These are phyloP conservation scores for Curvularia eragrostidis DNA, from an alignment of 2,329 filamentous ascomycete species.

Conservation along the genomic window DNA sequence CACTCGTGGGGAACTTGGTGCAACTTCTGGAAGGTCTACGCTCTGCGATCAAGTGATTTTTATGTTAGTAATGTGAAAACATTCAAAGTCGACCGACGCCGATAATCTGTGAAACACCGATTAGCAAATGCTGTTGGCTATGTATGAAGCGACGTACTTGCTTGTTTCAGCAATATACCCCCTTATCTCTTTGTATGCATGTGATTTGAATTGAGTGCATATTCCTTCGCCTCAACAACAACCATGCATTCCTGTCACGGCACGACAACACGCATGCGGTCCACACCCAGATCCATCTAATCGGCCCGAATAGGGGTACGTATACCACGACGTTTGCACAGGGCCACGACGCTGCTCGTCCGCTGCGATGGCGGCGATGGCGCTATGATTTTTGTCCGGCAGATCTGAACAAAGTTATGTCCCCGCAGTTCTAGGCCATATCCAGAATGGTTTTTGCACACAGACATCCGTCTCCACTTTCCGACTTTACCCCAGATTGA, in stretches of 20 bases:
- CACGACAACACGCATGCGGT: background rate
- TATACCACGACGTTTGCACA: background rate
- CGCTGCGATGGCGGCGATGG: background rate
- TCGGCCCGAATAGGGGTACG: background rate
- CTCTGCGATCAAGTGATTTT: constrained; percentile 55
- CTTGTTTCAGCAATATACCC: background rate
- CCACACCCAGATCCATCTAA: background rate
- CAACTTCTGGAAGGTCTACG: constrained; percentile 68
- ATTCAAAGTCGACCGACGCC: background rate
- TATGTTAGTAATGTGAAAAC: constrained; percentile 1
- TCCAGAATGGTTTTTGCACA: background rate
- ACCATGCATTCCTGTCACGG: background rate
- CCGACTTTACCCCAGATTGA: constrained; percentile 1
- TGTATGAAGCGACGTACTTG: background rate
- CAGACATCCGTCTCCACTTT: constrained; percentile 1
- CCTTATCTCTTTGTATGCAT: background rate
- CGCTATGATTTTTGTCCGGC: background rate
- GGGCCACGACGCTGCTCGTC: background rate
- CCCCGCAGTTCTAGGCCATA: background rate
- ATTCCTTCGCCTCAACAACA: background rate
- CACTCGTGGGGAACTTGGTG: constrained; percentile 72
- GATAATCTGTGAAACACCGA: background rate
- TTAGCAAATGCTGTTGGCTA: background rate
- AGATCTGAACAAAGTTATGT: background rate
- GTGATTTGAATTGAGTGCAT: background rate